phyloP scores from a whole-genome alignment of 1,284 basidiomycete species.

The Abortiporus biennis region DNA sequence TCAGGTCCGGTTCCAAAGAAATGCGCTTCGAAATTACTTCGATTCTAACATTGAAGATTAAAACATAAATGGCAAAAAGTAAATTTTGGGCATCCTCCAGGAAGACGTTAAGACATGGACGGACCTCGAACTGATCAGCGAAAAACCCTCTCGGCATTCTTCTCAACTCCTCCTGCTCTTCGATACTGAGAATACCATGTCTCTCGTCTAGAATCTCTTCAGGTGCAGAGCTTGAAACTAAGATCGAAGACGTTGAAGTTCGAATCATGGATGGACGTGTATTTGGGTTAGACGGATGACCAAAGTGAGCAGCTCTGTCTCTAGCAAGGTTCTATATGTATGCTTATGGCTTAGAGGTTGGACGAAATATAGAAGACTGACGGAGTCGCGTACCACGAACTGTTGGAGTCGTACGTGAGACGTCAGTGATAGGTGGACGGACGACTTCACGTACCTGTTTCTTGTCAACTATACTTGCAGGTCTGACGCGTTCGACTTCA shows the following conservation, averaged over 20 bases:
- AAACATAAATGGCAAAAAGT: not conserved
- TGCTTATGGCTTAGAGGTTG: slow-evolving; percentile 3
- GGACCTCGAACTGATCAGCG: slow-evolving; percentile 90
- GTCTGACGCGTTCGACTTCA: slow-evolving; percentile 77
- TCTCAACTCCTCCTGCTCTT: slow-evolving; percentile 37
- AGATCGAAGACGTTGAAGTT: slow-evolving; percentile 31
- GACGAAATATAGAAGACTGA: not conserved
- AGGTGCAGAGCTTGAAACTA: slow-evolving; percentile 48
- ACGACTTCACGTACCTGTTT: slow-evolving; percentile 83
- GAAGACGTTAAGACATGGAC: no score
- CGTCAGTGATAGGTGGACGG: no score
- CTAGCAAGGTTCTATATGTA: slow-evolving; percentile 71
- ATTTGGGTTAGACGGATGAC: slow-evolving; percentile 32
- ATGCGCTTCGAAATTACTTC: slow-evolving; percentile 88
- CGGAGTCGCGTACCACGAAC: slow-evolving; percentile 22
- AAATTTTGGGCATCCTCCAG: not conserved
- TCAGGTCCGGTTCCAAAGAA: slow-evolving; percentile 91
- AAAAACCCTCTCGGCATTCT: slow-evolving; percentile 72
- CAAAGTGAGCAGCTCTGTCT: slow-evolving; percentile 70
- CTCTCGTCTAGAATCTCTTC: slow-evolving; percentile 27
- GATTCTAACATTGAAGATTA: slow-evolving; percentile 52
- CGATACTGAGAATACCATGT: slow-evolving; percentile 30
- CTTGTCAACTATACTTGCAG: slow-evolving; percentile 90
- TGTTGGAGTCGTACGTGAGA: not conserved
- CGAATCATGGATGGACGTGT: slow-evolving; percentile 17